phyloP scores from a whole-genome alignment of 2,329 filamentous ascomycete genomes.

The Dendryphion nanum region DNA sequence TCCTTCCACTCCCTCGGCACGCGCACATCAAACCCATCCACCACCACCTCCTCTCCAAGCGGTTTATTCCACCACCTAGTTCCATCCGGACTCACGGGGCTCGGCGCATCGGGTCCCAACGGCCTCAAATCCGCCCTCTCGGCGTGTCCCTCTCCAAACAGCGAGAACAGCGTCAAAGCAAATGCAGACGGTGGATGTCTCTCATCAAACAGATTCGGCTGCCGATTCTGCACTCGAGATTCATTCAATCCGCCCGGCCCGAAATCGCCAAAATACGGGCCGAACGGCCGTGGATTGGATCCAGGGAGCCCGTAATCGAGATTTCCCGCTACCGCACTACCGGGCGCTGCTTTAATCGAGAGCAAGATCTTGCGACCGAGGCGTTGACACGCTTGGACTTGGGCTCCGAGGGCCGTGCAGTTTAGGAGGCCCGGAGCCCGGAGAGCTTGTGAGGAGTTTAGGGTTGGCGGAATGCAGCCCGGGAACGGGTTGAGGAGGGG shows the following conservation, averaged over 20 bases:
- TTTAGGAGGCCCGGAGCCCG: slow-evolving; percentile 39
- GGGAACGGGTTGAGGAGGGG: slow-evolving; percentile 35
- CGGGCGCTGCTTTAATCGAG: slow-evolving; percentile 32
- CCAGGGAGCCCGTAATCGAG: slow-evolving; percentile 15
- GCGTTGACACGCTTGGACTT: slow-evolving; percentile 37
- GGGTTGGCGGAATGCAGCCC: slow-evolving; percentile 24
- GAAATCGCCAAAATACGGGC: slow-evolving; percentile 5
- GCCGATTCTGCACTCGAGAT: not conserved
- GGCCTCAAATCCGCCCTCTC: slow-evolving; percentile 27
- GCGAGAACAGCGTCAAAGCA: slow-evolving; percentile 22
- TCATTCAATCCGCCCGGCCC: not conserved
- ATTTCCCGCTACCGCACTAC: slow-evolving; percentile 17
- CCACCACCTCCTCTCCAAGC: slow-evolving; percentile 24
- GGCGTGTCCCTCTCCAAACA: slow-evolving; percentile 24
- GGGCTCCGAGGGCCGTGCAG: slow-evolving; percentile 37
- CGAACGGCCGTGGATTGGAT: slow-evolving; percentile 6
- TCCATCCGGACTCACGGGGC: slow-evolving; percentile 19
- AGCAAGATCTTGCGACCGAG: slow-evolving; percentile 42
- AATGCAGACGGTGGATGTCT: slow-evolving; percentile 15
- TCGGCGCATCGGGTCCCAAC: slow-evolving; percentile 29
- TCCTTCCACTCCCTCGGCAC: slow-evolving; percentile 24
- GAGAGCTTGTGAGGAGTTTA: slow-evolving; percentile 28
- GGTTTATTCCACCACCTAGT: slow-evolving; percentile 15
- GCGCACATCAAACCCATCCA: slow-evolving; percentile 30
- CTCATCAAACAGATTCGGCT: slow-evolving; percentile 23